Evolutionary conservation across 768 basidiomycete species (phyloP).

Genomic region (Rhodotorula toruloides): DNA sequence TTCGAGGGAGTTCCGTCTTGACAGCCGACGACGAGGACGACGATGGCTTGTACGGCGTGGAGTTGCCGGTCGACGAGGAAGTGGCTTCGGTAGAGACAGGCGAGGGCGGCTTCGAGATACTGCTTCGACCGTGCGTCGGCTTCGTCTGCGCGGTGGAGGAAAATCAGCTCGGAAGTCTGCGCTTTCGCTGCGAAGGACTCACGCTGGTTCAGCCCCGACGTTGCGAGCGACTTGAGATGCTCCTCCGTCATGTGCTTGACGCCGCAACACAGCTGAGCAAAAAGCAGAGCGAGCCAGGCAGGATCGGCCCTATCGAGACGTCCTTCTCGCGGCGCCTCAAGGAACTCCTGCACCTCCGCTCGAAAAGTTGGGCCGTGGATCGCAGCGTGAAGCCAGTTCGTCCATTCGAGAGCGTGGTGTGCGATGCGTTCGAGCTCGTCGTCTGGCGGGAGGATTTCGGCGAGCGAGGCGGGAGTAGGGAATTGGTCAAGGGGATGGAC

Average conservation of each 20-base stretch:
- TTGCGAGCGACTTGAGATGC: background rate
- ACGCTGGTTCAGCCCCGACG: background rate
- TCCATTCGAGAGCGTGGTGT: constrained; percentile 1
- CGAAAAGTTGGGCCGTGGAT: constrained; percentile 14
- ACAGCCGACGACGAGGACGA: constrained; percentile 3
- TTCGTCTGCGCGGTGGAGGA: background rate
- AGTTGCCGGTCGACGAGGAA: constrained; percentile 13
- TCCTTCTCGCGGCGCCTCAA: background rate
- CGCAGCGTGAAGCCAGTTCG: constrained; percentile 6
- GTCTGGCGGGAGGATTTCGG: constrained; percentile 1
- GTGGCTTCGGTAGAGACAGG: constrained; percentile 10
- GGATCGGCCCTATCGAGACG: background rate
- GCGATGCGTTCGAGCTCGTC: background rate
- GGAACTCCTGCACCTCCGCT: constrained; percentile 13
- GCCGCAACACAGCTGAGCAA: constrained; percentile 11
- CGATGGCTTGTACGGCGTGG: constrained; percentile 7
- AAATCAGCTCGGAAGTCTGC: too few species aligned
- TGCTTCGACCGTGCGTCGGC: background rate
- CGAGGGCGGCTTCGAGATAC: constrained; percentile 14
- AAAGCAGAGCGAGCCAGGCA: constrained; percentile 13
- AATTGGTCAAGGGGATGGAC: background rate
- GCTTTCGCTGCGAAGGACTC: background rate
- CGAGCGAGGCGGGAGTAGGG: constrained; percentile 3
- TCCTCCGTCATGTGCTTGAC: constrained; percentile 7
- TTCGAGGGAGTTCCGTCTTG: constrained; percentile 12